These are phyloP conservation scores for Cyclotella choctawhatcheeana DNA, from an alignment of 108 stramenopile species.

Conservation along the genomic window DNA sequence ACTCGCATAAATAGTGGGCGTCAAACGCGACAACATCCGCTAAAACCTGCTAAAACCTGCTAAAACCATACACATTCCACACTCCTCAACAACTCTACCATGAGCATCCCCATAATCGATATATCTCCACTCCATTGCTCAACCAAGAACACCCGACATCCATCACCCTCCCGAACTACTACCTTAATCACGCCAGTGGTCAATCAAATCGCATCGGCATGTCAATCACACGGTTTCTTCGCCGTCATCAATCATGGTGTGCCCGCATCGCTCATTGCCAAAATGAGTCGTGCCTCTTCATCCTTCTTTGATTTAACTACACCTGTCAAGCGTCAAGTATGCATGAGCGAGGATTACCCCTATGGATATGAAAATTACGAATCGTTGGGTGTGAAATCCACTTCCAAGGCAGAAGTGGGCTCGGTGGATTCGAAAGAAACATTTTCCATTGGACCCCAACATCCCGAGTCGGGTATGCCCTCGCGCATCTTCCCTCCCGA, in stretches of 20 bases:
- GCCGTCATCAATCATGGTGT: slow-evolving; percentile 72
- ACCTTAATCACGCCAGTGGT: slow-evolving; percentile 40
- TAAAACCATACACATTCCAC: too few relatives aligned
- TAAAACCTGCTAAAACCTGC: too few relatives aligned
- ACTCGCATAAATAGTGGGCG: too few relatives aligned
- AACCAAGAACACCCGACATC: neutral
- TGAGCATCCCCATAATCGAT: slow-evolving; percentile 48
- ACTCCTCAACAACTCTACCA: too few relatives aligned
- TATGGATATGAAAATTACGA: slow-evolving; percentile 81
- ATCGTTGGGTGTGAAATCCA: slow-evolving; percentile 48
- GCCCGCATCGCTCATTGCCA: slow-evolving; percentile 35
- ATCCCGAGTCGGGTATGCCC: slow-evolving; percentile 73
- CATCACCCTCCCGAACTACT: neutral
- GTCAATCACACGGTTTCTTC: slow-evolving; percentile 81
- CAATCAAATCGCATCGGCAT: slow-evolving; percentile 59
- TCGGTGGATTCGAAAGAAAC: slow-evolving; percentile 80
- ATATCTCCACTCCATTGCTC: slow-evolving; percentile 30
- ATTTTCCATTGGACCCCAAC: slow-evolving; percentile 76
- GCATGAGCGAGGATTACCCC: slow-evolving; percentile 62
- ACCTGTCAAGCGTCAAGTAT: slow-evolving; percentile 49
- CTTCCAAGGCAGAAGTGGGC: neutral
- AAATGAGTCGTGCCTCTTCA: slow-evolving; percentile 51
- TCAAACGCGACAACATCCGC: too few relatives aligned
- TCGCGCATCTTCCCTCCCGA: slow-evolving; percentile 63
- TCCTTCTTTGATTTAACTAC: slow-evolving; percentile 75